Conservation (phyloP, 1,139 yeast genomes). For the Hyphopichia fennica region DNA sequence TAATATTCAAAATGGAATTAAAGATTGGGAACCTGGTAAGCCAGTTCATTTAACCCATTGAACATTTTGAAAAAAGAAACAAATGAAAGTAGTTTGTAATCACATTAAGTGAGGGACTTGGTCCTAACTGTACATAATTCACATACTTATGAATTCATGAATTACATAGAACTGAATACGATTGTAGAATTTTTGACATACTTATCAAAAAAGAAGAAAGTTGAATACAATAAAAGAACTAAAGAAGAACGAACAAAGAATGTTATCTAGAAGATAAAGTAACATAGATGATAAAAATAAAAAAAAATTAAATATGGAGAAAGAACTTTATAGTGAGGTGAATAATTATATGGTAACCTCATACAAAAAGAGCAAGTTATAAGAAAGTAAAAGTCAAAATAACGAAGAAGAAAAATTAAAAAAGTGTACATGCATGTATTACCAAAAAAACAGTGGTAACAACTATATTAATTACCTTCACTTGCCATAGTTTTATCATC, state of each 20-base stretch:
- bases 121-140: not conserved
- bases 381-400: too few relatives aligned
- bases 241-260: not conserved
- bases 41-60: constrained; percentile 64
- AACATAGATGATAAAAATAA: not conserved
- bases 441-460: not conserved
- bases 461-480: constrained; percentile 18
- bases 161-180: too few relatives aligned
- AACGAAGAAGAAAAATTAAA: not conserved
- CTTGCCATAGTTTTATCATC: constrained; percentile 53
- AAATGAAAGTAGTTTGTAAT: too few relatives aligned
- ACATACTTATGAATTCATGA: not conserved
- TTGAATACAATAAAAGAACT: constrained; percentile 4
- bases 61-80: not conserved
- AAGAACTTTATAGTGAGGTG: too few relatives aligned
- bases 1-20: constrained; percentile 70
- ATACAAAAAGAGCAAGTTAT: too few relatives aligned
- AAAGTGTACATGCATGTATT: not conserved
- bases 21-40: constrained; percentile 77
- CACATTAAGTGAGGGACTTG: too few relatives aligned
- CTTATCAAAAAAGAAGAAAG: not conserved
- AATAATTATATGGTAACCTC: too few relatives aligned
- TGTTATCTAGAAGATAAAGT: not conserved
- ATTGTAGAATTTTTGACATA: not conserved
- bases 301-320: not conserved